Evolutionary conservation across 2,329 filamentous ascomycete species (phyloP), one percentile per base, ranked within the genome.

Genomic region (Clarireedia homoeocarpa): DNA sequence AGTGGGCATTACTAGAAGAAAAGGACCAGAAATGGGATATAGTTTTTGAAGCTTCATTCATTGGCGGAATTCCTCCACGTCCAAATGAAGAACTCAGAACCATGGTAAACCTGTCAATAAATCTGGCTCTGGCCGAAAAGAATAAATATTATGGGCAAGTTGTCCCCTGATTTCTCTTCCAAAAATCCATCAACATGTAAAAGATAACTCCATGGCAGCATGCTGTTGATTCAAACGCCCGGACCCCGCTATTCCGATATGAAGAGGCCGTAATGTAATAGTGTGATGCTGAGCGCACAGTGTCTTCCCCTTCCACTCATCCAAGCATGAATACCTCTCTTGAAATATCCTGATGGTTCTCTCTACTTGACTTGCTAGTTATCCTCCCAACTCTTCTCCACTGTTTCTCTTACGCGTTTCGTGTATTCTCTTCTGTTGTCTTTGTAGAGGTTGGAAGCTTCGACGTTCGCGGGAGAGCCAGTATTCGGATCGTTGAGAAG

Each of bases 301-400:
- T 15, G 38, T 40, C 14, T n/a, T 40, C 38, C 38, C 17, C 38
- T 40, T 15, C 5, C 14, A n/a, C 20, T 38, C n/a, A 46, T 39
- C 30, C 42, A 39, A n/a, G 30, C 10, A 48, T 15, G 47, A 39
- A 26, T 30, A 20, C 27, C 3, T 12, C 20, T 42, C 20, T 12
- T 20, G 23, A 26, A 40, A 27, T 48, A 42, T 23, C 39, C 38
- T 9, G n/a, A 48, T 27, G 27, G 23, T 24, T 23, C 47, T 23
- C 12, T 5, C n/a, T 17, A 26, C 14, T 42, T 68, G 71, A 23
- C 20, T 39, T 9, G 48, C 42, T 40, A 53, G 17, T 53, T 95
- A 68, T 96, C 92, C 62, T 97, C 94, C 94, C 94, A 99, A 76
- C 92, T 97, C 82, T 96, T 97, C 78, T 99, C 94, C 15, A 99